Evolutionary conservation across 108 stramenopile genomes (phyloP).

Genomic region (Parietichytrium sp.): DNA sequence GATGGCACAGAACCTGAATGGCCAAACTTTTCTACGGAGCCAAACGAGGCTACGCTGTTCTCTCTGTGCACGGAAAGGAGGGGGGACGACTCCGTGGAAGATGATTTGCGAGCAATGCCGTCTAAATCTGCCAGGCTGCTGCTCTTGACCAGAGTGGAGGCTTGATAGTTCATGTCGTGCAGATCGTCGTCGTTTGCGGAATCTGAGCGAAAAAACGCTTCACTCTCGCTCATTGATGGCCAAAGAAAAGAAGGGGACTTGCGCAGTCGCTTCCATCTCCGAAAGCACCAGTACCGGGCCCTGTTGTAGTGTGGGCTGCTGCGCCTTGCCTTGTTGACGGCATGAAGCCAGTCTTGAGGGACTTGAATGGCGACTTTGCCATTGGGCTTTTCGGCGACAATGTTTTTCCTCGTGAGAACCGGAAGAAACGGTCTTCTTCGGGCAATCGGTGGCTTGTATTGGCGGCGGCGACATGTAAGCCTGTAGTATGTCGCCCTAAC

Average conservation of each 20-base stretch:
- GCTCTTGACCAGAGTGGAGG: not conserved
- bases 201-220: not conserved
- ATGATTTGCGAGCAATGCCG: not conserved
- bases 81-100: no score
- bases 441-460: not conserved
- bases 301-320: not conserved
- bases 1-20: not conserved
- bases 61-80: no score
- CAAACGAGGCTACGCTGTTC: not conserved
- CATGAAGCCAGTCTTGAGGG: constrained; percentile 21
- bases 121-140: not conserved
- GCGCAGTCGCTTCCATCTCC: constrained; percentile 24
- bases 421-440: not conserved
- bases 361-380: constrained; percentile 12
- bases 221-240: not conserved
- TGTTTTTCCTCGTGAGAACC: not conserved
- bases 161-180: not conserved
- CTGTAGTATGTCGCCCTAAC: no score
- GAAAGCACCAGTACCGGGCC: constrained; percentile 1
- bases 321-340: not conserved
- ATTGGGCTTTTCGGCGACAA: constrained; percentile 22
- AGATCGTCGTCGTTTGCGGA: not conserved
- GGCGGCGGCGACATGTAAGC: not conserved
- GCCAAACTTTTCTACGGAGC: not conserved
- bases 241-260: constrained; percentile 7